Evolutionary conservation across 108 stramenopile species (phyloP), one percentile per base, ranked within the genome.

Genomic region (Skeletonema menzelii): DNA sequence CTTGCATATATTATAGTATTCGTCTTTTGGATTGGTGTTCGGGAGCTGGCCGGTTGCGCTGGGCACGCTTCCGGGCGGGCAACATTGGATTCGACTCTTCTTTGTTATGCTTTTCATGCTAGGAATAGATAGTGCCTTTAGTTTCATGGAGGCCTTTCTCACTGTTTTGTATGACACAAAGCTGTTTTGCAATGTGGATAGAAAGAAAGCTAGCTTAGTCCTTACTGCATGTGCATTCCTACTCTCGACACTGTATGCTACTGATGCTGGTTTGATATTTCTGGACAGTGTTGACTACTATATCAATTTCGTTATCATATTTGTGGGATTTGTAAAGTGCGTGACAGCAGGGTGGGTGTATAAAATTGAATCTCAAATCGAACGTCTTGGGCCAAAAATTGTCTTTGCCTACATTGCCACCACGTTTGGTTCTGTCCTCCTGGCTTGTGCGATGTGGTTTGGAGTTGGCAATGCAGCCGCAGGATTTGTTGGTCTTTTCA

Each of bases 111-210:
- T 89, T 20, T 87, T 85, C 66, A 40, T 85, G 40, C 73, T 89
- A 3, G 88, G 88, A 24, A 78, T 90, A 42, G 89, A 90, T 55
- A 85, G 83, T 20, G 89, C 89, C 17, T 87, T 87, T 74, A 82
- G 84, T 34, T 72, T 86, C 26, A 32, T 82, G 26, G 87, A 88
- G 40, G 85, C 63, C 14, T 47, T 79, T 22, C 28, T 85, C 20
- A 69, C 66, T 56, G 74, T 66, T 35, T 28, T 77, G 7, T 47
- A 53, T 20, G 85, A 83, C 53, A 59, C 82, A 12, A 65, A 46
- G 3, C 47, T 65, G 27, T 65, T 68, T 22, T 5, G 27, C 19
- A 38, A 26, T 24, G 56, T 55, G 17, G 69, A 68, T 35, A 72
- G 63, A 37, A 68, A 66, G 58, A 73, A 67, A 34, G 17, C 82